Base-by-base conservation (phyloP, 306 rosid genomes). In the Coriaria nepalensis region DNA sequence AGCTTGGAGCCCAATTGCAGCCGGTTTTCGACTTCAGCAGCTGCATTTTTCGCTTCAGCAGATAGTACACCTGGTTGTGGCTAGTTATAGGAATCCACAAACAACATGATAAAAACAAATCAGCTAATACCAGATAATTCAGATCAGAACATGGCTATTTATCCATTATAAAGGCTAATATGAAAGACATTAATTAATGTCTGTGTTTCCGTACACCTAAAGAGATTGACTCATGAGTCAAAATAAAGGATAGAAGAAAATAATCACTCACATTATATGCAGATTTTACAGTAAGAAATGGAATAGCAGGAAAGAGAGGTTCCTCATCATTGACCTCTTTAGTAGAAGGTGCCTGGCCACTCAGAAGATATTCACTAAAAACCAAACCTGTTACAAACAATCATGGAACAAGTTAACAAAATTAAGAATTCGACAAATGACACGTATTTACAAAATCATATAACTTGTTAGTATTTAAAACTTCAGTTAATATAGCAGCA, bases 281-380 rank as follows among this genome's bases (percentile, higher is more conserved):
- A 52, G 76, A 68, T 48, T 56, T 73, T 57, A 63, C 55, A 60
- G 70, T 81, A 43, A 84, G 74, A 50, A 72, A 45, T 32, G 93
- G 79, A 57, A 81, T 69, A 33, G 86, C 82, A 0, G 95, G 97
- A 61, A 88, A 83, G 47, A 88, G 75, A 5, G 97, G 97, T 63
- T 88, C 95, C 68, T 78, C 93, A 33, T 75, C 79, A 53, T 88
- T 88, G 68, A 88, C 97, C 45, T 76, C 90, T 70, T 78, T 81
- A 50, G 77, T 67, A 20, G 93, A 69, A 74, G 97, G 93, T 12
- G 81, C 90, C 63, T 81, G 86, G 53, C 97, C 97, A 50, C 87
- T 84, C 29, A 81, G 69, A 29, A 88, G 87, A 74, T 81, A 88
- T 60, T 88, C 97, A 35, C 97, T 81, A 63, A 88, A 88, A 56